Base-by-base conservation (phyloP, 805 yeast genomes). In the Pichia kluyveri region DNA sequence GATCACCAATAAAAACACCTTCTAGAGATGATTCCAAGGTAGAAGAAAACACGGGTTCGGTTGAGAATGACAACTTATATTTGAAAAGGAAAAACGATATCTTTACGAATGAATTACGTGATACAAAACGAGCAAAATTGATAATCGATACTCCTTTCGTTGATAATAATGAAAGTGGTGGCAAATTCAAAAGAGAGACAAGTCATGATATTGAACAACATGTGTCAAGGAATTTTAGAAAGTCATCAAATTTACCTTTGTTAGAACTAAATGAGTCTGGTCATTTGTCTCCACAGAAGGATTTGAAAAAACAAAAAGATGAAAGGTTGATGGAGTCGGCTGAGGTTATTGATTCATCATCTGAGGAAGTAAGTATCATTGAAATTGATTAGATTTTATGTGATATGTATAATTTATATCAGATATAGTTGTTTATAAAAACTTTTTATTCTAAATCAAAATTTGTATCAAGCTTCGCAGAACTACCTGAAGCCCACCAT, bases 401-500 rank as follows among this genome's bases (percentile, higher is more conserved):
- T 15, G 8, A 1, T 10, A 14, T 15, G 8, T 34, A 15, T 34
- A 34, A 14, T 14, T 12, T 23, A 23, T 5, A 23, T 23, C 26
- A 23, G 26, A 4, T 23, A 23, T 4, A 23, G 5, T 23, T 5
- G 4, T 23, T 23, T 23, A 23, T 23, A 23, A 5, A 23, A 4
- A 4, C 4, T 23, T 23, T 23, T 17, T 42, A 46, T 4, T 52
- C 47, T 17, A 42, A 39, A 10, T 60, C 65, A 44, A 60, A 60
- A 2, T 59, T 59, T 6, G 54, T 55, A 32, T 65, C 69, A 26
- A 65, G 45, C 40, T 60, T 63, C 11, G 68, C 68, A 5, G 67
- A 64, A 46, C 68, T 63, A 46, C 59, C 66, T 18, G 62, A 59
- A 7, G 63, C 43, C 2, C 68, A 68, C 69, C 69, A 65, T 48